Evolutionary conservation across 768 basidiomycete species (phyloP).

Genomic region (Sporobolomyces phaffii): DNA sequence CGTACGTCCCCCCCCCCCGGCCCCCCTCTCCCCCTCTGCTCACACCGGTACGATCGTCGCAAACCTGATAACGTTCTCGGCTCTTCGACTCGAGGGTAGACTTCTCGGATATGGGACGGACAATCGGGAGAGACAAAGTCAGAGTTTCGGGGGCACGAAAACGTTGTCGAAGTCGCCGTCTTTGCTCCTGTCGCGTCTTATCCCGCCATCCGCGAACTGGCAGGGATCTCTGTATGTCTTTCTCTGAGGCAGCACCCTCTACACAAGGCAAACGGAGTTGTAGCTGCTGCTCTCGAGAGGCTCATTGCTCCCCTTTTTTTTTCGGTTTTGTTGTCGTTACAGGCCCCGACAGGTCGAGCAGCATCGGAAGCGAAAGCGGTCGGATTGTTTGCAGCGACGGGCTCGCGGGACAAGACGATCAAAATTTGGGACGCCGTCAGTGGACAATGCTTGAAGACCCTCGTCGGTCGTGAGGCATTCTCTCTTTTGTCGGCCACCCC

Average conservation of each 20-base stretch:
- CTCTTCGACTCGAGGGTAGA: too few species aligned
- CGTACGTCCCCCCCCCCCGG: constrained; percentile 50
- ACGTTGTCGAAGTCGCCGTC: constrained; percentile 72
- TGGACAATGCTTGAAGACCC: constrained; percentile 71
- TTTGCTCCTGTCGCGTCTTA: constrained; percentile 76
- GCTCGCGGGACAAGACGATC: constrained; percentile 84
- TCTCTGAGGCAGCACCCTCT: too few species aligned
- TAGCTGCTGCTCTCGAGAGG: too few species aligned
- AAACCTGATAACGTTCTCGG: too few species aligned
- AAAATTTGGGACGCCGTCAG: constrained; percentile 81
- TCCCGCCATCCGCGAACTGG: constrained; percentile 67
- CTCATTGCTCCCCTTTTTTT: too few species aligned
- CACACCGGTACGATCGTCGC: too few species aligned
- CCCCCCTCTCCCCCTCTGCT: not conserved
- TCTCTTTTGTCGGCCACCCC: not conserved
- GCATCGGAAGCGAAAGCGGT: constrained; percentile 44
- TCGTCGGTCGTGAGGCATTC: constrained; percentile 52
- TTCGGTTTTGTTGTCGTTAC: too few species aligned
- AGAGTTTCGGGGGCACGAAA: constrained; percentile 80
- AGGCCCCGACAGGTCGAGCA: constrained; percentile 54
- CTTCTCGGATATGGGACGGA: constrained; percentile 69
- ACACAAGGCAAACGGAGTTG: too few species aligned
- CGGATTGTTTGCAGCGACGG: constrained; percentile 65
- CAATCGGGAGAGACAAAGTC: constrained; percentile 68
- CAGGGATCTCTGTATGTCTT: constrained; percentile 55